Conservation (phyloP, 805 yeast species). For the Saccharomycopsis vini region DNA sequence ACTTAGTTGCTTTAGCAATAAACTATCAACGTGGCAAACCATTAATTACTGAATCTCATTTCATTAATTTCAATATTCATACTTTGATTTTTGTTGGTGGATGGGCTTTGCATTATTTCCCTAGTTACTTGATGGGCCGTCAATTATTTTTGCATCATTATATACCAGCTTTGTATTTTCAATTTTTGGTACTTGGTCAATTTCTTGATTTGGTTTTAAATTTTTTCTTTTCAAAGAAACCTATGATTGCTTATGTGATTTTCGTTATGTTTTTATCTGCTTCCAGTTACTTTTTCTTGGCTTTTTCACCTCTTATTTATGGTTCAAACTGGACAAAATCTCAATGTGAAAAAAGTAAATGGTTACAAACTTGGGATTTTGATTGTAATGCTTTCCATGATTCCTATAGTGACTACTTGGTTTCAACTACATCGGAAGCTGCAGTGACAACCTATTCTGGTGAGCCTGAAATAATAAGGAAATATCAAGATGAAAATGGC, state of each 20-base stretch:
- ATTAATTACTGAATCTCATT: constrained; percentile 41
- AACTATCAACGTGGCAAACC: constrained; percentile 60
- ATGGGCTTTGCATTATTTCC: constrained; percentile 84
- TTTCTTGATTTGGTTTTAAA: constrained; percentile 44
- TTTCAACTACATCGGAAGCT: constrained; percentile 13
- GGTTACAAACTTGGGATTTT: constrained; percentile 75
- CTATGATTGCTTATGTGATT: constrained; percentile 35
- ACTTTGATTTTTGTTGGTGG: constrained; percentile 56
- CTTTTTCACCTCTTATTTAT: constrained; percentile 66
- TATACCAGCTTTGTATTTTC: constrained; percentile 87
- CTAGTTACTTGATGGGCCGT: constrained; percentile 86
- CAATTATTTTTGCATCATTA: constrained; percentile 92
- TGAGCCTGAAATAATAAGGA: constrained; percentile 16
- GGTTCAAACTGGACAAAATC: constrained; percentile 72
- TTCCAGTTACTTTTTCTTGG: constrained; percentile 45
- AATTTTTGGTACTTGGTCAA: constrained; percentile 68
- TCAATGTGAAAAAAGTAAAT: constrained; percentile 53
- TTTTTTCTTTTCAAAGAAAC: constrained; percentile 35
- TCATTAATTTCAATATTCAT: constrained; percentile 58
- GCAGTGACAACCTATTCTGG: constrained; percentile 1
- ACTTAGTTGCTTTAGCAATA: constrained; percentile 35
- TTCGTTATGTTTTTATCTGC: constrained; percentile 40
- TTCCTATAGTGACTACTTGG: constrained; percentile 22
- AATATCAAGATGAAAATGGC: constrained; percentile 32
- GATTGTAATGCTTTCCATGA: constrained; percentile 45